Percentiles rank a stretch among this genome's conserved stretches.
Conservation (phyloP, 2,329 filamentous ascomycete species). For the Cytospora schulzeri region DNA sequence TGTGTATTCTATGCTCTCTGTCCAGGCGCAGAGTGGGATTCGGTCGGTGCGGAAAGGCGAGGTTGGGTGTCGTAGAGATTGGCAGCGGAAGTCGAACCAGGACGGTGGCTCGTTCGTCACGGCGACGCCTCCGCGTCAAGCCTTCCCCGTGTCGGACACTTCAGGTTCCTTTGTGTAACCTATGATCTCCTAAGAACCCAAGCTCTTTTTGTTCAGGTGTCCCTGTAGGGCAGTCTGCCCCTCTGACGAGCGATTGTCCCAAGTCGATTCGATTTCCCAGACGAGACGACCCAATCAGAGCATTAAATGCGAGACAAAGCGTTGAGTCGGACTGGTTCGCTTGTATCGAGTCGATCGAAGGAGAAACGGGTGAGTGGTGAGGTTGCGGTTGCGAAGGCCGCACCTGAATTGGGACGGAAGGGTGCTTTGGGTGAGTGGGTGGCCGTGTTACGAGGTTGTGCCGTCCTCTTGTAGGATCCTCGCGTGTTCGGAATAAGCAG, state of each 20-base stretch:
- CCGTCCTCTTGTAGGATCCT: not conserved
- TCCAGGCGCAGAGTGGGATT: conserved; percentile 2
- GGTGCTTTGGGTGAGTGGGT: not conserved
- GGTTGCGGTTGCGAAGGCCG: not conserved
- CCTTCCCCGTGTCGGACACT: not conserved
- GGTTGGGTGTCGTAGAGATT: not conserved
- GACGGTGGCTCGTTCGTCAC: conserved; percentile 2
- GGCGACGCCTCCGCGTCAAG: not conserved
- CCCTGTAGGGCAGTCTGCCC: not conserved
- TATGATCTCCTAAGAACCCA: not conserved
- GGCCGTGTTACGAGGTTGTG: not conserved
- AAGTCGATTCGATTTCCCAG: not conserved
- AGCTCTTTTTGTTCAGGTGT: conserved; percentile 9
- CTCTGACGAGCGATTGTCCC: not conserved
- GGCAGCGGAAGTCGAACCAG: not conserved
- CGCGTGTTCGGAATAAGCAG: not conserved
- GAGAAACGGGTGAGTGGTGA: not conserved
- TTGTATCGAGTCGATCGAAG: not conserved
- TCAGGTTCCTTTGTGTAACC: not conserved
- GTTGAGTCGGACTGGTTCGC: conserved; percentile 6
- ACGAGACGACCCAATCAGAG: not conserved
- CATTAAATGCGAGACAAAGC: not conserved
- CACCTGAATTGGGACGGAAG: not conserved
- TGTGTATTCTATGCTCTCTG: not conserved
- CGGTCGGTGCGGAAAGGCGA: conserved; percentile 8